phyloP scores from a whole-genome alignment of 495 filamentous ascomycete species.

The Aspergillus bridgeri region DNA sequence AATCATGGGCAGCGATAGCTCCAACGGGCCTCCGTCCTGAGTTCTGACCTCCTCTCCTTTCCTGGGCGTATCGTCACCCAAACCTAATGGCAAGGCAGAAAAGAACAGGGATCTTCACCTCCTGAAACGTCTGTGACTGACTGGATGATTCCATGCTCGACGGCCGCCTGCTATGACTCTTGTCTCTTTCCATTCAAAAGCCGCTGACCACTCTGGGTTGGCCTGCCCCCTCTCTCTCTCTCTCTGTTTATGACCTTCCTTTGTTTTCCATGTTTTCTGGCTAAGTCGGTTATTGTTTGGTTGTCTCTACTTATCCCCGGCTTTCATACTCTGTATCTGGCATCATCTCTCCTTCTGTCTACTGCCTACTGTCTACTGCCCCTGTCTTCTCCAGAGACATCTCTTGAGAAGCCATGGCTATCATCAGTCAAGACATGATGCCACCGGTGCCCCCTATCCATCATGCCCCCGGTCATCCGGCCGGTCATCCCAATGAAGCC shows the following conservation, averaged over 20 bases:
- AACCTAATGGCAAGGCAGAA: slow-evolving; percentile 2
- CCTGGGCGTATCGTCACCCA: neutral
- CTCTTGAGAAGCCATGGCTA: neutral
- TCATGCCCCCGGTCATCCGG: slow-evolving; percentile 11
- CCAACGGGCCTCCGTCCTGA: neutral
- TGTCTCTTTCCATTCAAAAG: neutral
- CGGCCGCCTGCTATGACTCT: neutral
- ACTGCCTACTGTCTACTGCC: neutral
- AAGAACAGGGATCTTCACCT: slow-evolving; percentile 5
- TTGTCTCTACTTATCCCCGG: neutral
- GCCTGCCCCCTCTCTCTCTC: neutral
- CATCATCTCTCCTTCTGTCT: neutral
- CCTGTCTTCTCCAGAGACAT: neutral
- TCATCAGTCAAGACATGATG: slow-evolving; percentile 1
- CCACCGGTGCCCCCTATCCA: slow-evolving; percentile 15
- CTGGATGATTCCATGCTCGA: neutral
- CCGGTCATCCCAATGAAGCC: slow-evolving; percentile 9
- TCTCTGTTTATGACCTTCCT: too few relatives aligned
- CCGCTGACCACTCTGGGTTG: neutral
- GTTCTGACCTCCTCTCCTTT: neutral
- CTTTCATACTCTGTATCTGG: neutral
- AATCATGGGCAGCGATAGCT: neutral
- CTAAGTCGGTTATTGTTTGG: neutral
- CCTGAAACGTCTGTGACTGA: slow-evolving; percentile 5
- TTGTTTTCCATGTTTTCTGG: neutral